These are phyloP conservation scores for Neopestalotiopsis rosae DNA, from an alignment of 2,329 filamentous ascomycete species.

Conservation along the genomic window DNA sequence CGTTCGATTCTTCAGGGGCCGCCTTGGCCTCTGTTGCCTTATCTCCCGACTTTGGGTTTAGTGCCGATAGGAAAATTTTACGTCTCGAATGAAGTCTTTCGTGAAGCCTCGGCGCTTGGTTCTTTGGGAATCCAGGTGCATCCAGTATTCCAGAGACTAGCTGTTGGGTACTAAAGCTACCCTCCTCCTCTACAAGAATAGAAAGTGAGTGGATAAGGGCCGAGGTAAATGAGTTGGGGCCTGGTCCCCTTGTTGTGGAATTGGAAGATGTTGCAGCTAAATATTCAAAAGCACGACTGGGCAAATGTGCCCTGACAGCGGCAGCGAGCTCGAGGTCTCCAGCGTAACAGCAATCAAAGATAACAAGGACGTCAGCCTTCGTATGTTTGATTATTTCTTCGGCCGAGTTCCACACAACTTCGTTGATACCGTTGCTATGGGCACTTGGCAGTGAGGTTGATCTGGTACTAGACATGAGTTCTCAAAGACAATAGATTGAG, in stretches of 20 bases:
- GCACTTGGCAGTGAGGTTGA: not conserved
- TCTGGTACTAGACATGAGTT: not conserved
- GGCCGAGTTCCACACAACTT: not conserved
- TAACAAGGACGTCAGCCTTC: not conserved
- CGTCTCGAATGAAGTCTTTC: not conserved
- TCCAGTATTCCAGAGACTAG: not conserved
- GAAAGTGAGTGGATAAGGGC: not conserved
- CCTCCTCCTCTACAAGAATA: not conserved
- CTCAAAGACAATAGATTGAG: not conserved
- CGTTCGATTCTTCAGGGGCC: not conserved
- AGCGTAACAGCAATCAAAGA: not conserved
- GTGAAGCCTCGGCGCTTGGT: not conserved
- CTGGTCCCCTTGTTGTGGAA: not conserved
- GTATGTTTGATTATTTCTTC: not conserved
- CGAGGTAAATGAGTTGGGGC: not conserved
- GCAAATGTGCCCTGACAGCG: not conserved
- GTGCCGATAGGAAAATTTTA: not conserved
- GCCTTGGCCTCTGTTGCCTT: not conserved
- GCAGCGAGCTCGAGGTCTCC: not conserved
- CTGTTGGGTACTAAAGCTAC: conserved; percentile 4
- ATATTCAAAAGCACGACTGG: not conserved
- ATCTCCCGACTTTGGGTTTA: not conserved
- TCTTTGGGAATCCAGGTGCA: not conserved
- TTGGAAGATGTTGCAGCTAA: not conserved
- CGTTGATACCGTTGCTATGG: not conserved